phyloP scores from a whole-genome alignment of 768 basidiomycete genomes.

The Amylocystis lapponica region DNA sequence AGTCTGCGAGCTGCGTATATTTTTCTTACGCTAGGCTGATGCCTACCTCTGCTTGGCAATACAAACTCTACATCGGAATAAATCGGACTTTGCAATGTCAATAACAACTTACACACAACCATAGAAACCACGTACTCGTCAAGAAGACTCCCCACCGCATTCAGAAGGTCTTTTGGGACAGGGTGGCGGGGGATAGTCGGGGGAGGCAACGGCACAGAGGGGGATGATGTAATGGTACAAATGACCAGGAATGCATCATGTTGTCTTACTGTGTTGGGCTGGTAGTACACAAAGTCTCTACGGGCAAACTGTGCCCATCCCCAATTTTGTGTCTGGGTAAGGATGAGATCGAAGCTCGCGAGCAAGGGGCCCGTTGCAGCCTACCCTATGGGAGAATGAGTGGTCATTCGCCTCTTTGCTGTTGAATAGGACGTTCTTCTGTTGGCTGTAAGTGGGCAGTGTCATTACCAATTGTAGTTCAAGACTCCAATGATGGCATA shows the following conservation, averaged over 20 bases:
- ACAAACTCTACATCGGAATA: conserved; percentile 86
- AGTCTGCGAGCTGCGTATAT: conserved; percentile 71
- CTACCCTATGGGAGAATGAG: conserved; percentile 66
- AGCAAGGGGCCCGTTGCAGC: conserved; percentile 11
- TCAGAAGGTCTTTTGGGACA: conserved; percentile 63
- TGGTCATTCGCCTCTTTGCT: conserved; percentile 80
- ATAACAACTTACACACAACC: not conserved
- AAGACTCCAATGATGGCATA: not conserved
- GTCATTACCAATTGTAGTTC: not conserved
- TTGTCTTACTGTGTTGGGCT: conserved; percentile 42
- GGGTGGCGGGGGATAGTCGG: conserved; percentile 40
- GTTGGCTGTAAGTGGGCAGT: conserved; percentile 18
- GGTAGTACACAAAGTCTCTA: conserved; percentile 64
- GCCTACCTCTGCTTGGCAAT: conserved; percentile 43
- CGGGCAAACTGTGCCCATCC: conserved; percentile 85
- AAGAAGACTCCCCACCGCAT: conserved; percentile 67
- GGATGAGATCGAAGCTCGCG: conserved; percentile 7
- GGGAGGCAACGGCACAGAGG: conserved; percentile 42
- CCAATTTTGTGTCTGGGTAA: conserved; percentile 72
- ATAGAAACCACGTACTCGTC: conserved; percentile 41
- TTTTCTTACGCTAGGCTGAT: conserved; percentile 30
- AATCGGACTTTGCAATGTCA: conserved; percentile 34
- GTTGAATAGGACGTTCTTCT: conserved; percentile 51
- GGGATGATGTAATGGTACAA: conserved; percentile 72
- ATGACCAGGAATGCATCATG: conserved; percentile 70